Evolutionary conservation across 345 rosid species (phyloP), one percentile per base, ranked within the genome.

Genomic region (Viola odorata): DNA sequence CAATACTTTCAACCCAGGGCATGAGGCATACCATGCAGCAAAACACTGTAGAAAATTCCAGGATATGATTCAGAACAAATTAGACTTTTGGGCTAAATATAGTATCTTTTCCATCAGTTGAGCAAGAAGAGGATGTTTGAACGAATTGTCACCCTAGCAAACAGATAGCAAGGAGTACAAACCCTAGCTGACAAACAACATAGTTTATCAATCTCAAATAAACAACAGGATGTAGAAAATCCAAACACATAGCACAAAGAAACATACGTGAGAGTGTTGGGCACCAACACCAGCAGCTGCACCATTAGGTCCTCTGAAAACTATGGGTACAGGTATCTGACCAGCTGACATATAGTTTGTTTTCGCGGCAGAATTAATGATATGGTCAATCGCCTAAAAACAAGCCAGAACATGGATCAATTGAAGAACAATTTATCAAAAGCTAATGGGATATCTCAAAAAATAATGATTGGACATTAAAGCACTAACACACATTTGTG

Each of bases 231-330:
- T 10, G 10, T 9, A 41, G 23, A 36, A 15, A 12, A 45, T 14
- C 11, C 38, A 17, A 23, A 50, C 54, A 64, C 8, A 66, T 10
- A 56, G 44, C 55, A 38, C 37, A 12, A 58, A 48, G 17, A 55
- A 65, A 45, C 73, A 67, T 80, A 82, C 96, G 7, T 92, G 98
- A 67, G 98, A 92, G 74, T 92, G 98, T 65, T 92, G 98, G 59
- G 97, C 99, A 61, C 88, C 99, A 53, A 94, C 97, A 78, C 97
- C 99, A 59, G 97, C 96, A 65, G 99, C 97, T 44, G 94, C 94
- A 70, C 98, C 98, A 80, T 92, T 92, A 54, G 98, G 96, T 66
- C 96, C 96, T 73, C 97, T 84, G 68, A 89, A 89, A 61, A 92
- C 98, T 53, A 89, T 87, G 55, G 98, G 88, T 53, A 83, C 96